Base-by-base conservation (phyloP, 768 basidiomycete genomes). In the Suillus paluster region DNA sequence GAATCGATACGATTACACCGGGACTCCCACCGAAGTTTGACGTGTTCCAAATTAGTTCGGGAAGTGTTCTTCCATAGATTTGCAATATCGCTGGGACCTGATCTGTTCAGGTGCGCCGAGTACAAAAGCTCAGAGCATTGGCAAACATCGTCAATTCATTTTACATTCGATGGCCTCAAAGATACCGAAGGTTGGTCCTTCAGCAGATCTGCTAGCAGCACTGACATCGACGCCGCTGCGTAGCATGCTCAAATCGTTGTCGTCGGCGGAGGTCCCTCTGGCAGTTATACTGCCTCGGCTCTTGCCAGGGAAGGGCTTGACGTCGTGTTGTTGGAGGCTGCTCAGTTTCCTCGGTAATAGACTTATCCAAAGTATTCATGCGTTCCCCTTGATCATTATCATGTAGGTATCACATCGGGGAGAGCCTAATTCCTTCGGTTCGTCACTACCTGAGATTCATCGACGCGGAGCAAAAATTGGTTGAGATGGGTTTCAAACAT, bases 181-280 rank as follows among this genome's bases (percentile, higher is more conserved):
- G 15, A 53, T 53, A 53, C 72, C 73, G 42, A 61, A 58, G n/a
- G 72, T 75, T 23, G 14, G 34, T 21, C 52, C 2, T 36, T 17
- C 15, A 54, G 52, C 8, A 23, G 8, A 54, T 17, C 33, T 21
- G 21, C 34, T 36, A 54, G 34, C 21, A 36, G 34, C n/a, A 23
- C 52, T 36, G 33, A 54, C 14, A 21, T 23, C n/a, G 3, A 53
- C 7, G 14, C 6, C 14, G 3, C 39, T 49, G 30, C 39, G 25
- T 53, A 74, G 73, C 74, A 66, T 15, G 39, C 67, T 0, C 71
- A 74, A 34, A 68, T 74, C 11, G 80, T 84, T 44, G 81, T 88
- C 36, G 72, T 88, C 14, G 86, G 86, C 10, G 86, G 87, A 54
- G 87, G 86, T 17, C 87, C 87, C 1, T 83, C 79, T 8, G 87